Conservation (phyloP, 2,329 filamentous ascomycete species). For the Colletotrichum spinosum region DNA sequence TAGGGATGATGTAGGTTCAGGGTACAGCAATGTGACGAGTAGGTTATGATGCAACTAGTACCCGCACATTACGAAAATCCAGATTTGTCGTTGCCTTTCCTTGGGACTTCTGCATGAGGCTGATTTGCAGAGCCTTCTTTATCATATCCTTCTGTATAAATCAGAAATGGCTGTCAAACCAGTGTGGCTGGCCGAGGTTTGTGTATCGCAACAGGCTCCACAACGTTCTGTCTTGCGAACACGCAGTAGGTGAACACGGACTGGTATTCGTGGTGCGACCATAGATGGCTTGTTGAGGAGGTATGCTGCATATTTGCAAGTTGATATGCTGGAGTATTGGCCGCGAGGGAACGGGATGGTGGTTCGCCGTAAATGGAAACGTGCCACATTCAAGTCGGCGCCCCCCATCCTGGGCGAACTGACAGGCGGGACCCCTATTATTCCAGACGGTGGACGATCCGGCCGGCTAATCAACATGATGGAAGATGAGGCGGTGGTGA, state of each 20-base stretch:
- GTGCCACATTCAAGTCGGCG: constrained; percentile 17
- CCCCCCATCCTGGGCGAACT: constrained; percentile 4
- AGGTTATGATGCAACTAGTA: too few relatives aligned
- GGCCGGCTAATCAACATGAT: constrained; percentile 13
- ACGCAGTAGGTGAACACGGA: background rate
- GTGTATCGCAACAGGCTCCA: too few relatives aligned
- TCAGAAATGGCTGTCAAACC: too few relatives aligned
- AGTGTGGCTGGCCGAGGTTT: too few relatives aligned
- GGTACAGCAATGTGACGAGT: too few relatives aligned
- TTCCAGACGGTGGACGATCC: background rate
- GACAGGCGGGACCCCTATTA: constrained; percentile 18
- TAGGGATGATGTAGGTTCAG: too few relatives aligned
- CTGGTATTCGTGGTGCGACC: constrained; percentile 8
- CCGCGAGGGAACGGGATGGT: constrained; percentile 13
- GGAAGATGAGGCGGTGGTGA: constrained; percentile 7
- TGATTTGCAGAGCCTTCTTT: too few relatives aligned
- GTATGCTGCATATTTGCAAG: constrained; percentile 19
- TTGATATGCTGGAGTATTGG: constrained; percentile 15
- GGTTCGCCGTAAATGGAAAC: background rate
- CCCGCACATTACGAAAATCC: too few relatives aligned
- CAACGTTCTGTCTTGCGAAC: too few relatives aligned
- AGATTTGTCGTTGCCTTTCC: too few relatives aligned
- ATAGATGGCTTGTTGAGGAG: constrained; percentile 1
- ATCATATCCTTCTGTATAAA: too few relatives aligned
- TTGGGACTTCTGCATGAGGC: too few relatives aligned